These are phyloP conservation scores for Coemansia javaensis DNA, from an alignment of 192 early-diverging fungal species.

Conservation along the genomic window DNA sequence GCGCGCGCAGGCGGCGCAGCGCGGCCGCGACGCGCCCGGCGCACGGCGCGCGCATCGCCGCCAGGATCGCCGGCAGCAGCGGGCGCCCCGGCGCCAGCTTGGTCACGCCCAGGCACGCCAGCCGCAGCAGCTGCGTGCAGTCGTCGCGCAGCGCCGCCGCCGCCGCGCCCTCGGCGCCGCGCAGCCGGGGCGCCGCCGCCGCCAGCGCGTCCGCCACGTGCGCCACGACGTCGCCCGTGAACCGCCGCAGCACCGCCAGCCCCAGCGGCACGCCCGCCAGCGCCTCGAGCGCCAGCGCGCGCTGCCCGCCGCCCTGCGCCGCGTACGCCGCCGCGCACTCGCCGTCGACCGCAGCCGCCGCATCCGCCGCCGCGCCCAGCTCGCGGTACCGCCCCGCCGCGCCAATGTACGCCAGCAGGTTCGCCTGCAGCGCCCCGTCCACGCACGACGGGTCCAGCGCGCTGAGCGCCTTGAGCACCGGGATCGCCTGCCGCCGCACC, in stretches of 20 bases:
- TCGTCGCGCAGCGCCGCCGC: constrained; percentile 24
- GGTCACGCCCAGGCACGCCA: constrained; percentile 35
- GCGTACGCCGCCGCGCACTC: constrained; percentile 11
- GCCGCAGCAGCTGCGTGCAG: constrained; percentile 32
- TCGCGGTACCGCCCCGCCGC: constrained; percentile 7
- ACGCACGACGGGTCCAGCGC: constrained; percentile 18
- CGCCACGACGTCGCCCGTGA: constrained; percentile 25
- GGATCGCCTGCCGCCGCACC: constrained; percentile 29
- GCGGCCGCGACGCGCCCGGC: constrained; percentile 19
- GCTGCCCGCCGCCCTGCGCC: constrained; percentile 17
- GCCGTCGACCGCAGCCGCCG: constrained; percentile 1
- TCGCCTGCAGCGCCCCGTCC: constrained; percentile 19
- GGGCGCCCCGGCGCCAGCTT: constrained; percentile 7
- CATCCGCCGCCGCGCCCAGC: constrained; percentile 4
- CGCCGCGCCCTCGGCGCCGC: constrained; percentile 30
- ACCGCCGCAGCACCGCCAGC: constrained; percentile 10
- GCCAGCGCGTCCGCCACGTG: constrained; percentile 22
- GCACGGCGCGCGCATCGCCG: constrained; percentile 25
- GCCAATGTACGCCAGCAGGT: constrained; percentile 32
- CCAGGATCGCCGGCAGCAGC: constrained; percentile 20
- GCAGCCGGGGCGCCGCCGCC: constrained; percentile 5
- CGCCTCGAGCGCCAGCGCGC: constrained; percentile 29
- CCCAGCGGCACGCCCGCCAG: constrained; percentile 33
- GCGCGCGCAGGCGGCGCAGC: constrained; percentile 16
- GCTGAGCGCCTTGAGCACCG: constrained; percentile 23